Evolutionary conservation across 495 filamentous ascomycete species (phyloP).

Genomic region (Aspergillus wentii): DNA sequence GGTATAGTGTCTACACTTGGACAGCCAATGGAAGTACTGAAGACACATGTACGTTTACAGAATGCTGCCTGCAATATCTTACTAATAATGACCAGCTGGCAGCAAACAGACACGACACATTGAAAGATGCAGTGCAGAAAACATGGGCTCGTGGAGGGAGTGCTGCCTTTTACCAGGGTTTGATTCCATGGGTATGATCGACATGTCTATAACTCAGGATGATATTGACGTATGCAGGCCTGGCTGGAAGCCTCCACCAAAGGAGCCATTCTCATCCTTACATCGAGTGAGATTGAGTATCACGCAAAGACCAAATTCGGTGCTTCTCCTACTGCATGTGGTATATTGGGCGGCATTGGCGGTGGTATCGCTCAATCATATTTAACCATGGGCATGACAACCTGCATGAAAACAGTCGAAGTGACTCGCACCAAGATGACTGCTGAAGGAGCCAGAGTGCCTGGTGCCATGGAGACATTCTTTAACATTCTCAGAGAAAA

Average conservation of each 20-base stretch:
- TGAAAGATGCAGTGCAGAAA: background rate
- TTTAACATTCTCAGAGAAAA: conserved; percentile 1
- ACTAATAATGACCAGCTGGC: background rate
- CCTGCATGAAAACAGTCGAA: conserved; percentile 13
- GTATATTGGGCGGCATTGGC: conserved; percentile 7
- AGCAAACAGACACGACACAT: background rate
- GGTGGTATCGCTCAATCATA: conserved; percentile 9
- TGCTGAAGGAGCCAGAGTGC: conserved; percentile 1
- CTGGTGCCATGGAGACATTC: conserved; percentile 3
- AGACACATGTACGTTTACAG: background rate
- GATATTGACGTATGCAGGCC: background rate
- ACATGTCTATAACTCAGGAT: background rate
- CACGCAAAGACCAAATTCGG: conserved; percentile 4
- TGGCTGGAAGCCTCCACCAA: conserved; percentile 14
- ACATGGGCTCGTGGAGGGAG: background rate
- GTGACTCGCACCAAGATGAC: conserved; percentile 5
- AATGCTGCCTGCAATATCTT: too few species aligned
- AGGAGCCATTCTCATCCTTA: conserved; percentile 8
- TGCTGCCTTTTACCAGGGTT: conserved; percentile 6
- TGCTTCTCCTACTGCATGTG: conserved; percentile 2
- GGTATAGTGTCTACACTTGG: background rate
- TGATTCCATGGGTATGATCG: conserved; percentile 11
- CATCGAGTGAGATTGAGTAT: conserved; percentile 7
- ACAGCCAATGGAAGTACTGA: background rate
- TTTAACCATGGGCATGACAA: conserved; percentile 9